Evolutionary conservation across 1,284 basidiomycete species (phyloP).

Genomic region (Melampsora abietis-canadensis): DNA sequence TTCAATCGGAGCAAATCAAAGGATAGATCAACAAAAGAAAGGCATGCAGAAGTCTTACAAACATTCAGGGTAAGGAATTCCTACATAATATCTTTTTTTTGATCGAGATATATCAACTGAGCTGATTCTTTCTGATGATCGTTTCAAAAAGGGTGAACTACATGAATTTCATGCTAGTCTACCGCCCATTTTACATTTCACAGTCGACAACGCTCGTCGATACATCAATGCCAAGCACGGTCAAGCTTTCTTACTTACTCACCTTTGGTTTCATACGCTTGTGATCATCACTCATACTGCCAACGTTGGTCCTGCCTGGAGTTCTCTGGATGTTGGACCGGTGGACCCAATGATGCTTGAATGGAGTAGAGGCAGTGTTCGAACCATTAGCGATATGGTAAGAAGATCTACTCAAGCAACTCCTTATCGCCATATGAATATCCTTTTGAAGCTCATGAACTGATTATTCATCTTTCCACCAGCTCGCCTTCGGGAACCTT

Average conservation of each 20-base stretch:
- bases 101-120: too few relatives aligned
- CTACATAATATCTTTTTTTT: too few relatives aligned
- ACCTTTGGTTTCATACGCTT: constrained; percentile 42
- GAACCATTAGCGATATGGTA: constrained; percentile 29
- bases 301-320: constrained; percentile 17
- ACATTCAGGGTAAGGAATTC: too few relatives aligned
- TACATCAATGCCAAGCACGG: constrained; percentile 29
- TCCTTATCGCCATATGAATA: neutral
- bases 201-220: constrained; percentile 25
- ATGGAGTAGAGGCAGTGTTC: constrained; percentile 15
- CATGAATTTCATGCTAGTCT: constrained; percentile 31
- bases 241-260: constrained; percentile 41
- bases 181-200: constrained; percentile 34
- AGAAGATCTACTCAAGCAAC: neutral
- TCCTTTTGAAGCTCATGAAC: neutral
- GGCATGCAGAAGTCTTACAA: too few relatives aligned
- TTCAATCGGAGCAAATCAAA: constrained; percentile 32
- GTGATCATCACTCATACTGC: constrained; percentile 39
- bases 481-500: constrained; percentile 16
- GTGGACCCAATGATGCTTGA: constrained; percentile 20
- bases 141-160: constrained; percentile 25
- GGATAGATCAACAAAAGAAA: too few relatives aligned
- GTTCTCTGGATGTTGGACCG: constrained; percentile 17
- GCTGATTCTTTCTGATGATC: too few relatives aligned
- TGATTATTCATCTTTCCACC: neutral